These are phyloP conservation scores for Plasmodium cynomolgi DNA, from an alignment of 169 alveolate species.

Conservation along the genomic window DNA sequence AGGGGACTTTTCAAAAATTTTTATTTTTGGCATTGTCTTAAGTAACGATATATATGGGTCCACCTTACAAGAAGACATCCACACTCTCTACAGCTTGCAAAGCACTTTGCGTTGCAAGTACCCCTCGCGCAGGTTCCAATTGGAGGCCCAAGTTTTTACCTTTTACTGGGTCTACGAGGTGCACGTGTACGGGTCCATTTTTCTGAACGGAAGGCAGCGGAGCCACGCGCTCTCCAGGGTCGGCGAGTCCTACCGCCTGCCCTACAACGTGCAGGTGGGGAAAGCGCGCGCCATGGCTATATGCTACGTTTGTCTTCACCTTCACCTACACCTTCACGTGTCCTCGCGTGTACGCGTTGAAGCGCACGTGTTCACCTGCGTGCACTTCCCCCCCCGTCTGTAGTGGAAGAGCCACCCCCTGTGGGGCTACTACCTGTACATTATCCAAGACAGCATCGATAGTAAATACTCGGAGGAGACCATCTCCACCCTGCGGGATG, in stretches of 20 bases:
- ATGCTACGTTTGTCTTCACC: not conserved
- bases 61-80: constrained; percentile 24
- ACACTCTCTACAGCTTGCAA: constrained; percentile 22
- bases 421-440: constrained; percentile 68
- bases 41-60: constrained; percentile 35
- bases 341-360: not conserved
- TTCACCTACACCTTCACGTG: not conserved
- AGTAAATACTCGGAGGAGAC: constrained; percentile 54
- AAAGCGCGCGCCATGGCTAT: not conserved
- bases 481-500: constrained; percentile 4
- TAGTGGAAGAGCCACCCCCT: constrained; percentile 34
- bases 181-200: constrained; percentile 57
- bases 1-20: constrained; percentile 9
- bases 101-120: constrained; percentile 27
- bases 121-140: not conserved
- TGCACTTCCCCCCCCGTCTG: not conserved
- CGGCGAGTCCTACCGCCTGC: constrained; percentile 6
- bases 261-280: constrained; percentile 25
- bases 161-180: constrained; percentile 70
- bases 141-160: constrained; percentile 33
- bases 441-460: constrained; percentile 56
- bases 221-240: not conserved
- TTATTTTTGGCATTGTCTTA: constrained; percentile 42
- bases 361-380: not conserved
- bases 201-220: constrained; percentile 11